Base-by-base conservation (phyloP, 192 early-diverging fungal species). In the Coemansia sp. region DNA sequence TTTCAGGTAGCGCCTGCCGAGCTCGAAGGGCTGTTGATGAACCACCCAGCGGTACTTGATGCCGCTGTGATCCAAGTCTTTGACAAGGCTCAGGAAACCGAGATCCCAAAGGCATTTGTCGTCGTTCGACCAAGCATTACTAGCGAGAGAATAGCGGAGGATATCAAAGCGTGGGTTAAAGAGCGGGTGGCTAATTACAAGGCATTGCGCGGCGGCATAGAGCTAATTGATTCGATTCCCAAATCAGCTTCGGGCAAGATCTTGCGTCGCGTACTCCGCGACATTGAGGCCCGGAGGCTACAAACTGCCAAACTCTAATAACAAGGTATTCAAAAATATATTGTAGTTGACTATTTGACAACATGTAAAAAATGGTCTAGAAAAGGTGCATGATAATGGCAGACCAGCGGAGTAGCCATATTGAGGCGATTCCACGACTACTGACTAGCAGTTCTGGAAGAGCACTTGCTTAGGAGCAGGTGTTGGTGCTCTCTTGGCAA, bases 1-100 rank as follows among this genome's bases (percentile, higher is more conserved):
- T 87, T 87, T 73, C 86, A 88, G 81, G 90, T 98, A 17, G 84
- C 94, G 0, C 96, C 95, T 0, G 95, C 95, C 9, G 95, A 96
- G 79, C 84, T 98, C 13, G 96, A 98, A 72, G 90, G 87, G 1
- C 59, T 90, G 64, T 75, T 96, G 52, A 67, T 91, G 0, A 75
- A 86, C 46, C 90, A 96, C 57, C 89, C 91, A 1, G 61, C 66
- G 3, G 84, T 98, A 37, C 70, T 84, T 13, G 91, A 93, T 57
- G 85, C 85, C 21, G 88, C 89, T 3, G 90, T 92, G 30, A 87
- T 92, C 69, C 86, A 85, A 26, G 70, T 89, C 2, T 87, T 88
- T 39, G 86, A 88, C 50, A 76, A 80, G 30, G 58, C 77, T 42
- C 87, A 85, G 42, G 86, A 76, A 1, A 88, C 88, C 0, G 94